These are phyloP conservation scores for Chlorella ohadii DNA, from an alignment of 139 green algal species.

Conservation along the genomic window DNA sequence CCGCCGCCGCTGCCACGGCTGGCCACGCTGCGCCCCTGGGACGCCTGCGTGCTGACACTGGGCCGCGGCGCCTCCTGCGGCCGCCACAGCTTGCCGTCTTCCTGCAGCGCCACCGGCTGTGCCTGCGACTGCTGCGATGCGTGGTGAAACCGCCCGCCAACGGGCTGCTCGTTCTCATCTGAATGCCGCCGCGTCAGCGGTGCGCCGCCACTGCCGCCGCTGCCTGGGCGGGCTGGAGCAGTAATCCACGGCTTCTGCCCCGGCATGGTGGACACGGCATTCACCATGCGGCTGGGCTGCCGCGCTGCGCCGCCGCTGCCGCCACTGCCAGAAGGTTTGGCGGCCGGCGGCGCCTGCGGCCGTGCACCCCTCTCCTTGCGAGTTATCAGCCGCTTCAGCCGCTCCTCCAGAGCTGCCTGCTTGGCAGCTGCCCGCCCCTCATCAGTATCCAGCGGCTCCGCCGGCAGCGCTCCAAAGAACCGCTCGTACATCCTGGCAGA, in stretches of 20 bases:
- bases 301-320: not conserved
- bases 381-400: not conserved
- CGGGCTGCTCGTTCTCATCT: constrained; percentile 11
- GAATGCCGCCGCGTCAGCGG: not conserved
- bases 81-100: constrained; percentile 13
- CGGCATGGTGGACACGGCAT: constrained; percentile 39
- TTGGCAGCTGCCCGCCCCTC: not conserved
- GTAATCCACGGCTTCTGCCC: not conserved
- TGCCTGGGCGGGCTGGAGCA: no score
- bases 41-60: constrained; percentile 5
- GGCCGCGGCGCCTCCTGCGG: constrained; percentile 14
- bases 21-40: not conserved
- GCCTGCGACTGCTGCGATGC: not conserved
- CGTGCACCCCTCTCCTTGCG: not conserved
- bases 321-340: not conserved
- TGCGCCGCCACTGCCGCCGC: no score
- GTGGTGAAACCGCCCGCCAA: not conserved
- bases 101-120: not conserved
- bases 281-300: constrained; percentile 15
- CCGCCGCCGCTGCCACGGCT: not conserved
- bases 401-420: constrained; percentile 1
- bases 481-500: constrained; percentile 24
- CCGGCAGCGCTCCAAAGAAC: constrained; percentile 11
- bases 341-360: not conserved
- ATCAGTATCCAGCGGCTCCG: not conserved